Evolutionary conservation across 1,139 yeast genomes (phyloP).

Genomic region (Eremothecium cymbalariae): DNA sequence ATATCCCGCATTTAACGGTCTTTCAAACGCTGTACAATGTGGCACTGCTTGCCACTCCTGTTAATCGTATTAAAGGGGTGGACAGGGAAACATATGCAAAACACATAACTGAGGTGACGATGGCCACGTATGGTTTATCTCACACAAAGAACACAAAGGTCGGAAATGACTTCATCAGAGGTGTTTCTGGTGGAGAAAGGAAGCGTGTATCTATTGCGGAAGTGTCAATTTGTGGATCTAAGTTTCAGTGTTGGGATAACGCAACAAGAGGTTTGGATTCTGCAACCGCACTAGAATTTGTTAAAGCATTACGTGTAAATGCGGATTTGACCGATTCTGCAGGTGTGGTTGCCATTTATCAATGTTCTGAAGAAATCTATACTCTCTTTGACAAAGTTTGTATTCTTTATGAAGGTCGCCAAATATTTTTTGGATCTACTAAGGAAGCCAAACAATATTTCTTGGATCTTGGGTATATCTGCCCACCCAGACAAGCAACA

Average conservation of each 20-base stretch:
- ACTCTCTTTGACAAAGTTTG: slow-evolving; percentile 66
- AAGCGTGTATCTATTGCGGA: slow-evolving; percentile 75
- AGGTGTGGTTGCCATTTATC: slow-evolving; percentile 71
- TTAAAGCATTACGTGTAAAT: slow-evolving; percentile 55
- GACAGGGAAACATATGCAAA: slow-evolving; percentile 49
- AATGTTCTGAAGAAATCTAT: slow-evolving; percentile 73
- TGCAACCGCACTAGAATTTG: slow-evolving; percentile 69
- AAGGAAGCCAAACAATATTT: slow-evolving; percentile 53
- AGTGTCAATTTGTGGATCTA: slow-evolving; percentile 52
- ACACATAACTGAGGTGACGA: slow-evolving; percentile 55
- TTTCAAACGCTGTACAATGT: slow-evolving; percentile 63
- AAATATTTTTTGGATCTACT: slow-evolving; percentile 64
- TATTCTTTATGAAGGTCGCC: slow-evolving; percentile 69
- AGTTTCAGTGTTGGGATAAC: slow-evolving; percentile 66
- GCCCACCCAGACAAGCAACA: slow-evolving; percentile 72
- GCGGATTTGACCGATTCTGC: slow-evolving; percentile 53
- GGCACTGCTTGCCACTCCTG: slow-evolving; percentile 57
- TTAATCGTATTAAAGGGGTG: slow-evolving; percentile 53
- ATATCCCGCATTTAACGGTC: slow-evolving; percentile 66
- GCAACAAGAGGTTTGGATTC: slow-evolving; percentile 71
- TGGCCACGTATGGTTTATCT: slow-evolving; percentile 65
- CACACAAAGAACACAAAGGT: slow-evolving; percentile 64
- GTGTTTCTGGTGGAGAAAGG: slow-evolving; percentile 80
- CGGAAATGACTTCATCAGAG: slow-evolving; percentile 61
- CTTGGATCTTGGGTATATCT: slow-evolving; percentile 58